Base-by-base conservation (phyloP, 805 yeast genomes). In the Middelhovenomyces tepae region DNA sequence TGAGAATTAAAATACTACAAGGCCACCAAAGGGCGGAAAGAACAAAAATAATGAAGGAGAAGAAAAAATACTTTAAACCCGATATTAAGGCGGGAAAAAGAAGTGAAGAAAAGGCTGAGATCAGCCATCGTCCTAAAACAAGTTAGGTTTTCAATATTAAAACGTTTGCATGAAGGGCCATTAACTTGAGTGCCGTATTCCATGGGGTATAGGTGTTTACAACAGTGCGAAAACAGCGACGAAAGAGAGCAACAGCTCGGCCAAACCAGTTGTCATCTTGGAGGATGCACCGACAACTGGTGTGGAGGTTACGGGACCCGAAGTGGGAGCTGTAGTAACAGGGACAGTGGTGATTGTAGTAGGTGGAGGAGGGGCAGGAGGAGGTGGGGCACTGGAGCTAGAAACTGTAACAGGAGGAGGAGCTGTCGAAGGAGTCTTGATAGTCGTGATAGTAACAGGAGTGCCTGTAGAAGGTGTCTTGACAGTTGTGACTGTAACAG, bases 321-420 rank as follows among this genome's bases (percentile, higher is more conserved):
- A 13, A 13, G 20, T 20, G 17, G 29, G 11, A 26, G 17, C 29
- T 10, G 5, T 16, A 26, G 29, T 9, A 26, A 14, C 29, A 26
- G n/a, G 9, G 23, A 21, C 23, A 20, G 27, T 22, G 23, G 36
- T 14, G 14, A 22, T 28, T 13, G 39, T 27, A 22, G 32, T 11
- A 14, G 39, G 16, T 17, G 10, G 18, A 16, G 13, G 32, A 22
- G 39, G 31, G 11, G 35, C 36, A 31, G 35, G 10, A 31, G 35
- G n/a, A 27, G 32, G 21, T 15, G 29, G 30, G 11, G 26, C 39
- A 27, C 26, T 16, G 16, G 20, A 26, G n/a, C 29, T 16, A 14
- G 16, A 22, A 24, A 34, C 15, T 13, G 35, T 22, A 16, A 21
- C 5, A 11, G 32, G 10, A 9, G 15, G 23, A 20, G 31, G 22